Base-by-base conservation (phyloP, 768 basidiomycete genomes). In the Psilocybe tampanensis region DNA sequence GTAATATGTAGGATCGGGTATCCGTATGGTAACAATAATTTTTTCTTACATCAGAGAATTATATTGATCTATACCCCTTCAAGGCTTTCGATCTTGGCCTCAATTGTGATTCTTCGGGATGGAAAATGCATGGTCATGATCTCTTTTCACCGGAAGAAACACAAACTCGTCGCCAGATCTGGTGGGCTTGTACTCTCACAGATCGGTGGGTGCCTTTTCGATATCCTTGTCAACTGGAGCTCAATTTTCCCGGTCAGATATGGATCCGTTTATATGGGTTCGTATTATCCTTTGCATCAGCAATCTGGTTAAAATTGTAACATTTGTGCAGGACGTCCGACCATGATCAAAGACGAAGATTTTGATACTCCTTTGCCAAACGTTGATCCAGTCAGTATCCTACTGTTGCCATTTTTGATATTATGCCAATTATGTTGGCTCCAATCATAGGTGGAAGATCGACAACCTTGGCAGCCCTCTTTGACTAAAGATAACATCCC, bases 31-130 rank as follows among this genome's bases (percentile, higher is more conserved):
- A 18, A 33, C 44, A 9, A 23, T 44, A 41, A 26, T 34, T 23
- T 23, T 21, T 12, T 41, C 15, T 50, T 41, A 52, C 47, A 41
- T 51, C 55, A 58, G 29, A 26, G 52, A 48, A 36, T 29, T 29
- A 8, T 52, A 43, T 13, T 44, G 23, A 44, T 48, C 48, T 21
- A 49, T 47, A 26, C 52, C 64, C 23, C 49, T 49, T 19, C 42
- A 58, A 91, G 89, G 92, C 92, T 0, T 80, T 86, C 60, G 92
- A 94, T 67, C 73, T 94, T 15, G 92, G 92, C 29, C 74, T 94
- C 59, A 91, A 94, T 66, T 88, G 89, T 24, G 84, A 90, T 62
- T 84, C 90, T 3, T 83, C 86, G 22, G 83, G 80, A 52, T 94
- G 92, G 90, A 85, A 85, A 63, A 78, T 81, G 52, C 76, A 83